Base-by-base conservation (phyloP, 306 rosid species). In the Malus sylvestris region DNA sequence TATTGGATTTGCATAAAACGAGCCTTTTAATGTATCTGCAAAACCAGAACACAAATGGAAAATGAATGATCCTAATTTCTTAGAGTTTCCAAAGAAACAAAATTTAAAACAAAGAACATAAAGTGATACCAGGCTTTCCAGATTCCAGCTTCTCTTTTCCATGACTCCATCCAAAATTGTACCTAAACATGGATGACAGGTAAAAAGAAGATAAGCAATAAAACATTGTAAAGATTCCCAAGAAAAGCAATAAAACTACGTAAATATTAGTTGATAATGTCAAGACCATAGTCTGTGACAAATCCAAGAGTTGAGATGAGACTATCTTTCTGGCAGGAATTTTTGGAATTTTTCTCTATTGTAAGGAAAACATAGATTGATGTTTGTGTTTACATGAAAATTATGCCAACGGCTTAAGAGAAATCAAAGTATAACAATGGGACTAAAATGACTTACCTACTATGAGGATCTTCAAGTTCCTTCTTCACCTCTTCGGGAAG, bases 1-100 rank as follows among this genome's bases (percentile, higher is more conserved):
- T 79, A 90, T 71, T 57, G 98, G 97, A 86, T 94, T 92, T 74
- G 98, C 98, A 72, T 94, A 94, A 86, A 86, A 94, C 81, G 96
- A 94, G 61, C 98, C 95, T 85, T 94, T 94, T 76, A 94, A 80
- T 77, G 87, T 75, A 86, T 91, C 97, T 94, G 91, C 86, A 80
- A 52, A 64, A 46, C 30, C 40, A 64, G 65, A 59, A 68, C 44
- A 67, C 67, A 74, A 35, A 60, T 6, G 8, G 12, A 42, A 67
- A 52, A 52, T 33, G 32, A 46, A 70, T 27, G 4, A 49, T n/a
- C 55, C 22, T 72, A 38, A 68, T 67, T n/a, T 70, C 51, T 35
- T 27, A 76, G 66, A 60, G 74, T 49, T 73, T 19, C 44, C 40
- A 68, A 59, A 10, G 3, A 42, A 59, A 11, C 20, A 61, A 25